Evolutionary conservation across 345 rosid species (phyloP).

Genomic region (Balakata baccata): DNA sequence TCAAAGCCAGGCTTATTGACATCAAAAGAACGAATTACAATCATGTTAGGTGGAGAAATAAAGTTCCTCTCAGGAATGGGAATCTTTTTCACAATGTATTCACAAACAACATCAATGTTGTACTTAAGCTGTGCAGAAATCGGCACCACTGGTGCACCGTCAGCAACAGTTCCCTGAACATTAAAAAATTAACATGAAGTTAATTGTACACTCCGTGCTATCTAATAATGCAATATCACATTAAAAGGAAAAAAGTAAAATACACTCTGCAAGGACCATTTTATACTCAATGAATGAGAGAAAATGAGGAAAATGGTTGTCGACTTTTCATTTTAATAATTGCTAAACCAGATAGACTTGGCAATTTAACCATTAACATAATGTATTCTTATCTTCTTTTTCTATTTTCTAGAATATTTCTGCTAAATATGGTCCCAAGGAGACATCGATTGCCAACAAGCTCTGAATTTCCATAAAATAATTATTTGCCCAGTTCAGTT

Average conservation of each 20-base stretch:
- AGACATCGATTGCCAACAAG: background rate
- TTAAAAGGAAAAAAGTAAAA: too few species aligned
- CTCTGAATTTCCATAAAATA: background rate
- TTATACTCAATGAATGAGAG: background rate
- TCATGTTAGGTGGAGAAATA: slow-evolving; percentile 85
- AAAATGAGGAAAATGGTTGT: background rate
- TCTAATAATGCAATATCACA: too few species aligned
- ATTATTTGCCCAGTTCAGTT: background rate
- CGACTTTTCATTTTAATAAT: background rate
- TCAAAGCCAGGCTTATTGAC: slow-evolving; percentile 91
- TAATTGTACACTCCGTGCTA: too few species aligned
- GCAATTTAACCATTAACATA: background rate
- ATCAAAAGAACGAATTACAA: slow-evolving; percentile 95
- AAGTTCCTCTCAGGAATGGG: slow-evolving; percentile 98
- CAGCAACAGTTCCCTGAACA: slow-evolving; percentile 87
- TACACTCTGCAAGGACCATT: too few species aligned
- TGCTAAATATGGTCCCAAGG: background rate
- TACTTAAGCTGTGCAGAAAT: slow-evolving; percentile 94
- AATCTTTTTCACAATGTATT: slow-evolving; percentile 85
- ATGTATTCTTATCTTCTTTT: background rate
- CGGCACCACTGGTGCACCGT: slow-evolving; percentile 84
- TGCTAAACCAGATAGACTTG: background rate
- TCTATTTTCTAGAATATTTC: background rate
- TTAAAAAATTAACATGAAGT: background rate
- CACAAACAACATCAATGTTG: slow-evolving; percentile 91